phyloP scores from a whole-genome alignment of 2,329 filamentous ascomycete species.

The Monosporascus sp. region DNA sequence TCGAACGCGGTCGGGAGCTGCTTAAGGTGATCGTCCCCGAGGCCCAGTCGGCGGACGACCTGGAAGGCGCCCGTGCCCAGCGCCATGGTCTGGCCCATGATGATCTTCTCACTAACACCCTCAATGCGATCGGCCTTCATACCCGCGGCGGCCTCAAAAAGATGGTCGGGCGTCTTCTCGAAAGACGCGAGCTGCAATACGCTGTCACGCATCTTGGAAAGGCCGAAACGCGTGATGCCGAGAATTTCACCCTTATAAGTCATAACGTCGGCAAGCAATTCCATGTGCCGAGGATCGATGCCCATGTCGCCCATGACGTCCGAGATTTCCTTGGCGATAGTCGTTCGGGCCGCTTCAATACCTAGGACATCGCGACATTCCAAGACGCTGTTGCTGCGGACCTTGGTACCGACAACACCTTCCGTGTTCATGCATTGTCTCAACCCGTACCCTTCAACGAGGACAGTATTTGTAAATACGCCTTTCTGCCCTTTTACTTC shows the following conservation, averaged over 20 bases:
- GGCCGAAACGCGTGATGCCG: conserved; percentile 91
- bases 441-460: conserved; percentile 94
- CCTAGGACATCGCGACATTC: conserved; percentile 83
- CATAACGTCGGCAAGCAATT: conserved; percentile 95
- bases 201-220: conserved; percentile 93
- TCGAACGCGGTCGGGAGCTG: conserved; percentile 65
- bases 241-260: conserved; percentile 97
- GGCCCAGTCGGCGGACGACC: conserved; percentile 71
- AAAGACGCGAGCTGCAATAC: conserved; percentile 93
- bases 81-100: conserved; percentile 92
- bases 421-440: conserved; percentile 87
- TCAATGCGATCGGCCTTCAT: conserved; percentile 92
- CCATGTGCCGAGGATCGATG: conserved; percentile 97
- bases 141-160: conserved; percentile 88
- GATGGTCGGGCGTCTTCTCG: conserved; percentile 95
- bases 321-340: conserved; percentile 83
- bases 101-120: conserved; percentile 94
- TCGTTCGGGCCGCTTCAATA: conserved; percentile 86
- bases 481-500: conserved; percentile 33
- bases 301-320: conserved; percentile 89
- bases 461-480: conserved; percentile 49
- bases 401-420: conserved; percentile 74
- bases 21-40: conserved; percentile 53
- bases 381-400: conserved; percentile 81
- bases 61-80: conserved; percentile 91